Evolutionary conservation across 176 grass and related monocot genomes (phyloP).

Genomic region (Puccinellia tenuiflora): DNA sequence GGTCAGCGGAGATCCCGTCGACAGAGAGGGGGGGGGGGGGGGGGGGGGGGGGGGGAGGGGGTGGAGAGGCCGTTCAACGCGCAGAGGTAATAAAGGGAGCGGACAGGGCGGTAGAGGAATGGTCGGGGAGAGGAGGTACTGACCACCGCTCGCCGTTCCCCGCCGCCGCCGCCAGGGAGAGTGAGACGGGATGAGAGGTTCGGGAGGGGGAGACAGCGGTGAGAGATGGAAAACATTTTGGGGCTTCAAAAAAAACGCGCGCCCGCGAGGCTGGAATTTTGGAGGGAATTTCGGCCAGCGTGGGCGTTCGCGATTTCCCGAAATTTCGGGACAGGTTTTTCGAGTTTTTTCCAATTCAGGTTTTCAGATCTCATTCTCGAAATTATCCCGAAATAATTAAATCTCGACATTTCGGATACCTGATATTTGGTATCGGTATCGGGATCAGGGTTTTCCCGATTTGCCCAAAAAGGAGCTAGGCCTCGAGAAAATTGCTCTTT

Average conservation of each 20-base stretch:
- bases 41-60: not conserved
- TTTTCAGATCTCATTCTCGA: too few species aligned
- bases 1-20: not conserved
- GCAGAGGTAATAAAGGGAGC: not conserved
- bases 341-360: too few species aligned
- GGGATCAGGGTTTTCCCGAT: too few species aligned
- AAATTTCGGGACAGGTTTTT: too few species aligned
- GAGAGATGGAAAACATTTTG: not conserved
- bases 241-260: too few species aligned
- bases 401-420: too few species aligned
- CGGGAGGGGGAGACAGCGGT: not conserved
- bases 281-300: not conserved
- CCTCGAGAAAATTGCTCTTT: too few species aligned
- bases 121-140: not conserved
- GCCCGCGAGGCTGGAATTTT: not conserved
- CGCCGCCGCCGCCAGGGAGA: not conserved
- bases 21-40: too few species aligned
- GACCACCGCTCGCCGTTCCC: not conserved
- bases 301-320: too few species aligned
- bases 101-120: not conserved
- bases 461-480: too few species aligned
- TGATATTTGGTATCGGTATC: too few species aligned
- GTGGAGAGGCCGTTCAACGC: not conserved
- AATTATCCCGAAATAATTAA: too few species aligned
- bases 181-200: not conserved